Base-by-base conservation (phyloP, 2,329 filamentous ascomycete species). In the Aspergillus versicolor region DNA sequence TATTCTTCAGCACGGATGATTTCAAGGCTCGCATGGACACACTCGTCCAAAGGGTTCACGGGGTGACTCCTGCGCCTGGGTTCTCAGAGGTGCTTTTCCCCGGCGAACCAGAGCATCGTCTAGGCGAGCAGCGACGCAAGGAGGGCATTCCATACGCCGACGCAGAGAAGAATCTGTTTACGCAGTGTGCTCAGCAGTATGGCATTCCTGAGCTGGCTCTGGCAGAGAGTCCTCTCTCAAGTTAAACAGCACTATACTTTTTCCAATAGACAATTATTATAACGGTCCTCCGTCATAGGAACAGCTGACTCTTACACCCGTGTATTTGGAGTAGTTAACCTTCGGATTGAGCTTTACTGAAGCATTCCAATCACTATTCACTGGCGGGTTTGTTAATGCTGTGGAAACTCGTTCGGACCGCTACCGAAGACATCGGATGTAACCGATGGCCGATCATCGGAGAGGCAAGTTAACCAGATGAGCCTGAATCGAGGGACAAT, bases 1-100 rank as follows among this genome's bases (percentile, higher is more conserved):
- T 92, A 15, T 92, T 92, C 60, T 84, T 92, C 82, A 79, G 79
- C 52, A 61, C 88, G 57, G 85, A 88, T 1, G 87, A 90, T 44
- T 92, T 92, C 67, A 83, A 83, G 30, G 79, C 67, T 19, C 67
- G 81, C 22, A 85, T 85, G 82, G 80, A 84, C 55, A 81, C 82
- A 68, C 69, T 85, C 21, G 83, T 84, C 61, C 72, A 78, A 59
- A 70, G 80, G 19, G 82, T 84, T 2, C 73, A 81, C 17, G 75
- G 73, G 2, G 78, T 73, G 2, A 79, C 84, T 37, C 82, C 76
- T 65, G 80, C 80, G 75, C 72, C 70, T 19, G 82, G 79, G 0
- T 76, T 84, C 4, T 80, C 84, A 7, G 72, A 78, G 27, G 82
- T 86, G 19, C 84, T 81, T 61, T 84, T 82, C 58, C 82, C 82